These are phyloP conservation scores for Pyronema omphalodes DNA, from an alignment of 495 filamentous ascomycete species.

Conservation along the genomic window DNA sequence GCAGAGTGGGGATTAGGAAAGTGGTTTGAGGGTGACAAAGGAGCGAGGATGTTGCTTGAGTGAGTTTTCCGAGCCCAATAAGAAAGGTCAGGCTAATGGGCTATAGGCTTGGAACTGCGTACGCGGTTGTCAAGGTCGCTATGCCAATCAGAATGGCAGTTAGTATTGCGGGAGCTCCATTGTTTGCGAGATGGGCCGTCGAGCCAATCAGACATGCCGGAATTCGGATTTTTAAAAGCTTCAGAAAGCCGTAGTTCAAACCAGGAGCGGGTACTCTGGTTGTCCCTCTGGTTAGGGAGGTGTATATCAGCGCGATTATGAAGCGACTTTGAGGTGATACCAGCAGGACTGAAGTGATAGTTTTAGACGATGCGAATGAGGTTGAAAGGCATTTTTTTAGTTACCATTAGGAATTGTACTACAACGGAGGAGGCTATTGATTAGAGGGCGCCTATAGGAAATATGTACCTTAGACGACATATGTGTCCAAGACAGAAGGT, in stretches of 20 bases:
- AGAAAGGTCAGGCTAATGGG: constrained; percentile 37
- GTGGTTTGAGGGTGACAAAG: constrained; percentile 13
- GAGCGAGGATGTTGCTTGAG: constrained; percentile 22
- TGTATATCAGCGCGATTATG: too few relatives aligned
- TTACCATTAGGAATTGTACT: too few relatives aligned
- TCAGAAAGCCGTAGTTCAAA: neutral
- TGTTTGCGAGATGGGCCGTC: constrained; percentile 60
- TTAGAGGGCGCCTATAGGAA: too few relatives aligned
- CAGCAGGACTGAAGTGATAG: too few relatives aligned
- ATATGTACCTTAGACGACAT: too few relatives aligned
- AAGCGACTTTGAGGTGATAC: too few relatives aligned
- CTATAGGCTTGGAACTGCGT: constrained; percentile 61
- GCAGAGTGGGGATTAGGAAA: constrained; percentile 12
- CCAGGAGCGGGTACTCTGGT: too few relatives aligned
- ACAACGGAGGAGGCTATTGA: too few relatives aligned
- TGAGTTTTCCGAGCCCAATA: constrained; percentile 23
- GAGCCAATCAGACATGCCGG: constrained; percentile 26
- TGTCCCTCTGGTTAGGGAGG: too few relatives aligned
- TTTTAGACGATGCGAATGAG: too few relatives aligned
- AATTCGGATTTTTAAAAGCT: neutral
- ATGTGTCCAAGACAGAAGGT: too few relatives aligned
- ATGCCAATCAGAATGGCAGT: constrained; percentile 53
- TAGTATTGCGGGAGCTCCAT: constrained; percentile 80
- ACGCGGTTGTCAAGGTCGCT: constrained; percentile 68
- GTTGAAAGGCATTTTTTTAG: too few relatives aligned